phyloP scores from a whole-genome alignment of 306 rosid species.

The Sicyos edulis region DNA sequence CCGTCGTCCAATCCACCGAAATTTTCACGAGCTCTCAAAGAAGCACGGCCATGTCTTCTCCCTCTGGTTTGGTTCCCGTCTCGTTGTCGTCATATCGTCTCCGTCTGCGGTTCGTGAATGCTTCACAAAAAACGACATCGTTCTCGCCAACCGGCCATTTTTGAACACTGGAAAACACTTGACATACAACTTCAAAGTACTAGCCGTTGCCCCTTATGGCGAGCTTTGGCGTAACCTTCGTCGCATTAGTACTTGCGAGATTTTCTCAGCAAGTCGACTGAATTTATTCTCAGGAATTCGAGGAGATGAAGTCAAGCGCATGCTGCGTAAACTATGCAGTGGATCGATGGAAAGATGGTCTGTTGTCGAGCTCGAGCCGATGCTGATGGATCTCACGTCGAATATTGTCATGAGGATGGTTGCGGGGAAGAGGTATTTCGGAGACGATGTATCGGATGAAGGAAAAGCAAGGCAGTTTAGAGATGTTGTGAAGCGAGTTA shows the following conservation, averaged over 20 bases:
- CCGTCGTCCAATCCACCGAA: slow-evolving; percentile 31
- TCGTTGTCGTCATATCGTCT: slow-evolving; percentile 44
- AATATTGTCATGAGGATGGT: slow-evolving; percentile 42
- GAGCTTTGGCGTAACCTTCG: slow-evolving; percentile 76
- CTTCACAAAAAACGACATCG: slow-evolving; percentile 52
- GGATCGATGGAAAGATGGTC: slow-evolving; percentile 16
- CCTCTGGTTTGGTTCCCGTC: slow-evolving; percentile 31
- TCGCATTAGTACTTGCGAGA: slow-evolving; percentile 49
- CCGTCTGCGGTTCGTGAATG: too few relatives aligned
- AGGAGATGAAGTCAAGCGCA: slow-evolving; percentile 34
- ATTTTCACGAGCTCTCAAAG: slow-evolving; percentile 29
- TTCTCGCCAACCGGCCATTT: slow-evolving; percentile 39
- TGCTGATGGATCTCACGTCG: slow-evolving; percentile 31
- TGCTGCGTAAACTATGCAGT: slow-evolving; percentile 26
- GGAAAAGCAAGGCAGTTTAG: slow-evolving; percentile 37
- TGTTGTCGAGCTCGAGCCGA: slow-evolving; percentile 30
- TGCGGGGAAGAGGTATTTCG: slow-evolving; percentile 57
- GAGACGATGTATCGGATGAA: slow-evolving; percentile 25
- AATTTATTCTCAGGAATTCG: slow-evolving; percentile 29
- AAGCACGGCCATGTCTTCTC: slow-evolving; percentile 37
- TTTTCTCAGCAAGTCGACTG: slow-evolving; percentile 40
- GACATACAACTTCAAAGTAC: slow-evolving; percentile 31
- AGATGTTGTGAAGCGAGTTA: slow-evolving; percentile 29
- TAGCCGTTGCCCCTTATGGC: slow-evolving; percentile 38
- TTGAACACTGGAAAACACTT: slow-evolving; percentile 31